Evolutionary conservation across 257 asterid genomes (phyloP).

Genomic region (Mentha longifolia): DNA sequence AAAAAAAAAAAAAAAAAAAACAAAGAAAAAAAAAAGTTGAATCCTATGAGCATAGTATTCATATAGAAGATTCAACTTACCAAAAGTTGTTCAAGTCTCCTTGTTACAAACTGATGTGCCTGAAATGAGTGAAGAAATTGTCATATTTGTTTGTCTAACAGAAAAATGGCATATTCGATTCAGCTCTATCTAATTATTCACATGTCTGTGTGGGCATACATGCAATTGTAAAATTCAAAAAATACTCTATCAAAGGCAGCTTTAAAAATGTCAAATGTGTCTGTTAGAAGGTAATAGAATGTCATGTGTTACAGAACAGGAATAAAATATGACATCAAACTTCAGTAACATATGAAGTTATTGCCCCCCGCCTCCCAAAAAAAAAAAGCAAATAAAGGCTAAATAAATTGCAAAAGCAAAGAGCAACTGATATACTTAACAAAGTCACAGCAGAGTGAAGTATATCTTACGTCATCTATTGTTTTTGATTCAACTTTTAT

Average conservation of each 20-base stretch:
- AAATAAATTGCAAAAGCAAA: conserved; percentile 23
- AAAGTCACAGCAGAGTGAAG: conserved; percentile 22
- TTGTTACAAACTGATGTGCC: conserved; percentile 88
- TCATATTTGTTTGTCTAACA: conserved; percentile 18
- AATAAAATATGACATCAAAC: conserved; percentile 19
- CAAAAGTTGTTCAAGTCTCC: conserved; percentile 96
- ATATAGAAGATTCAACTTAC: conserved; percentile 49
- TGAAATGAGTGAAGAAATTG: conserved; percentile 39
- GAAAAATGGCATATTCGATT: conserved; percentile 29
- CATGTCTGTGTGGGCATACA: background rate
- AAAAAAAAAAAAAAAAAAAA: too few species aligned
- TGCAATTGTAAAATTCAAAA: background rate
- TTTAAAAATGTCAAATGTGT: background rate
- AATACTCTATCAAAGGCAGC: conserved; percentile 13
- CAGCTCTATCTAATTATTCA: background rate
- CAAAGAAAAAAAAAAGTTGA: too few species aligned
- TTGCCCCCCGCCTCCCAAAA: background rate
- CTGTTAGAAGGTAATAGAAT: conserved; percentile 20
- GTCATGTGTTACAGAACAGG: conserved; percentile 3
- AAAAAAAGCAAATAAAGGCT: conserved; percentile 4
- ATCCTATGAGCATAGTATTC: conserved; percentile 5
- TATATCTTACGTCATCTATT: conserved; percentile 66
- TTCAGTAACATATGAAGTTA: conserved; percentile 8
- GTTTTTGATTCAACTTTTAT: conserved; percentile 61
- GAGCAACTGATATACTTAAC: conserved; percentile 6